Evolutionary conservation across 768 basidiomycete species (phyloP), one percentile per base, ranked within the genome.

Genomic region (Termitomyces sp.): DNA sequence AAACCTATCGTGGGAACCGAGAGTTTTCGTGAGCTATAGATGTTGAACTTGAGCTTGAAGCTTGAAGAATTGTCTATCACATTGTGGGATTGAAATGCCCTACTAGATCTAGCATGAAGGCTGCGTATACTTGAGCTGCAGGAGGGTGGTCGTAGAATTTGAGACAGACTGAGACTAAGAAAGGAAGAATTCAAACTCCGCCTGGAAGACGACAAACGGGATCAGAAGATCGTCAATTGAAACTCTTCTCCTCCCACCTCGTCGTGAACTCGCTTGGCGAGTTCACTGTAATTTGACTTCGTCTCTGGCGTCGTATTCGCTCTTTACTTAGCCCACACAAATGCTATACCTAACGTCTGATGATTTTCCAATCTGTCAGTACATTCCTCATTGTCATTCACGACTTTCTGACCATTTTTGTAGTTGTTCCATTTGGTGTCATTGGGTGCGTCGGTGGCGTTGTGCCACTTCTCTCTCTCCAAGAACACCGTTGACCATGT

Each of bases 271-370:
- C 60, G 60, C 60, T n/a, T 6, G 35, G 60, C 60, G 60, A 36
- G 60, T 54, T 57, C 59, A 53, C 47, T 45, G n/a, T 22, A 32
- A 25, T 40, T 53, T 44, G 29, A 58, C 67, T 63, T 67, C 70
- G 68, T 68, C 64, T 65, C 63, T 68, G 69, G 68, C 68, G 70
- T 70, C 71, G 66, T 68, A 71, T 70, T 71, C 73, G 64, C 68
- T 73, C 73, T 51, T 74, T 73, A 73, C 66, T 55, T 60, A 54
- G 43, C 58, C 60, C 55, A 29, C 42, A 56, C 69, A 65, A 61
- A 93, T 91, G 91, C 79, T 91, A 68, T 94, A 94, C 76, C 78
- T 95, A 63, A 95, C 93, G 57, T 86, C 91, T 61, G 92, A 94
- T 78, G 81, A 85, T 66, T 93, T 95, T 73, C 89, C 92, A 63